Conservation (phyloP, 768 basidiomycete species). For the Tricholomella constricta region DNA sequence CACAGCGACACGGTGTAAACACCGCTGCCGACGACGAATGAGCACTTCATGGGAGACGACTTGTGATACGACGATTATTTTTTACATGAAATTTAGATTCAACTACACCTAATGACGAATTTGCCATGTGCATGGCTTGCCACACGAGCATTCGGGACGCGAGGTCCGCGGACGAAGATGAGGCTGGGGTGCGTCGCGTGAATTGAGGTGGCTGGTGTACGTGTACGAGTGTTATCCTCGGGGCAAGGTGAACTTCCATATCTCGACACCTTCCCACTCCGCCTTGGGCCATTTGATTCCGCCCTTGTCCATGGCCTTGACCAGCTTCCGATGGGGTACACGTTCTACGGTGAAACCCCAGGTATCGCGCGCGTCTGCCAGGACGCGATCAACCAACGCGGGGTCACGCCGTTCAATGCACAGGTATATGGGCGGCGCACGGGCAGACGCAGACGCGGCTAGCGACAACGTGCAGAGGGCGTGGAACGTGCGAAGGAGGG, state of each 20-base stretch:
- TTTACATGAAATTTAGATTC: neutral
- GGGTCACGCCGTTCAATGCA: conserved; percentile 83
- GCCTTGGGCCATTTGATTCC: conserved; percentile 60
- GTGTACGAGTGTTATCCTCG: neutral
- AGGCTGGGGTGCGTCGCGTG: neutral
- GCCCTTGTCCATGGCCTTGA: conserved; percentile 59
- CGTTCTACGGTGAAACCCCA: conserved; percentile 64
- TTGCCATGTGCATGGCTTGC: neutral
- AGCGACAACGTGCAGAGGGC: conserved; percentile 46
- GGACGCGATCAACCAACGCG: conserved; percentile 54
- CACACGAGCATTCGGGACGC: neutral
- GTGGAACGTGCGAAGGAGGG: conserved; percentile 70
- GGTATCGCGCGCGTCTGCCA: conserved; percentile 52
- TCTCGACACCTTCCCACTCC: conserved; percentile 83
- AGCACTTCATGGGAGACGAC: neutral
- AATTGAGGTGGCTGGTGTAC: neutral
- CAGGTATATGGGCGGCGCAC: conserved; percentile 54
- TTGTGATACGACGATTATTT: neutral
- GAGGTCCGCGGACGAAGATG: neutral
- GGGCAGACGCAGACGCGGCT: conserved; percentile 24
- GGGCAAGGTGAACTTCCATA: conserved; percentile 61
- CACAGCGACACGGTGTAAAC: neutral
- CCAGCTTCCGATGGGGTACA: conserved; percentile 59
- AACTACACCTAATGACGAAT: neutral
- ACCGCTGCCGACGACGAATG: neutral